Evolutionary conservation across 768 basidiomycete species (phyloP), one percentile per base, ranked within the genome.

Genomic region (Kwoniella newhampshirensis): DNA sequence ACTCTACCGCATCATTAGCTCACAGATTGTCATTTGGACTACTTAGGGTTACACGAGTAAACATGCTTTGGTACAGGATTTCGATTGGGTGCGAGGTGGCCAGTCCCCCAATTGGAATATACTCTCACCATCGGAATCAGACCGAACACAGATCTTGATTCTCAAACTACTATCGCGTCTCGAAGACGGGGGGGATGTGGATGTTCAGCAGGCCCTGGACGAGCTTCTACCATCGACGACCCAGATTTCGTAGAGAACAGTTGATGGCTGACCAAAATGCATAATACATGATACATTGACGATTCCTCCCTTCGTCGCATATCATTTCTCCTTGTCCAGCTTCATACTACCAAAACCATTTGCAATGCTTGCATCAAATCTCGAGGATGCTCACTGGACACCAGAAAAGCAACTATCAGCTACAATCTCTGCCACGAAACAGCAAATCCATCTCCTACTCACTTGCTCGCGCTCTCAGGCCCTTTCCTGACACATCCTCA

Each of bases 81-180:
- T 93, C 70, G 88, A 89, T 18, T 89, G 91, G 74, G 87, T 91
- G 57, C 80, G 85, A 28, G 68, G 81, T 4, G 84, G 86, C 1
- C 84, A 84, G 0, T 92, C 91, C 3, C 89, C 91, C 9, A 84
- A 92, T 74, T 92, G 88, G 86, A 50, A 9, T 40, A 9, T 30
- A 8, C 18, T 55, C 15, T 5, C 42, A 8, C 42, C 25, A 27
- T 11, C 7, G 8, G 11, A n/a, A 17, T 41, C 40, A 21, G 18
- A 21, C 40, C 32, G 32, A 32, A 32, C 32, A 32, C 13, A 32
- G 6, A 6, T 32, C 32, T 32, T 6, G 7, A 13, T 13, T 32
- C 7, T 6, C 6, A 32, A 32, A n/a, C n/a, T n/a, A n/a, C n/a
- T n/a, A n/a, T n/a, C n/a, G n/a, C n/a, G n/a, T n/a, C n/a, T n/a